Evolutionary conservation across 1,139 yeast species (phyloP), one percentile per base, ranked within the genome.

Genomic region (Hyphopichia burtonii): DNA sequence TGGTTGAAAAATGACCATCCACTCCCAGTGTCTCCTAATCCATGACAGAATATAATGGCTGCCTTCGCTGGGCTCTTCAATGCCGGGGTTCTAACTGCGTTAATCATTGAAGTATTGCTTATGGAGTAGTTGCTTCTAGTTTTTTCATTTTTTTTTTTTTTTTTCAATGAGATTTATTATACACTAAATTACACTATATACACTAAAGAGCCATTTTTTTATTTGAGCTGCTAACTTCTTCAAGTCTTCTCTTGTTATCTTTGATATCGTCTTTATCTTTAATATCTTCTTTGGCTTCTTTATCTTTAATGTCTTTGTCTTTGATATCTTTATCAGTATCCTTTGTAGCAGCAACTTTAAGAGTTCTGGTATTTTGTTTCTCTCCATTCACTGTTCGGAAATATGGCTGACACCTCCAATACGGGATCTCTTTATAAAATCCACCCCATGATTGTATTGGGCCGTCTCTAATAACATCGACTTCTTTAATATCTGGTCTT

Each of bases 401-500:
- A 59, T 88, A 87, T 1, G 99, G 99, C 64, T 93, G 99, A 50
- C 96, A 83, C 53, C 99, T 76, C 98, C 99, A 93, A 62, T 86
- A 91, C 2, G 99, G 99, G n/a, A 93, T 80, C 6, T 74, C 76
- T 59, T 82, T 82, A 61, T 93, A 93, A 16, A 74, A 54, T 1
- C 95, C 96, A 40, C 96, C 96, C 90, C 95, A 86, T 28, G 65
- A 61, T 56, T 85, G 82, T 2, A 59, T 36, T 19, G 71, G 77
- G 0, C 91, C 89, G 14, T 68, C 71, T 0, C 64, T 66, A 0
- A 85, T 72, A 1, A 61, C 64, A 53, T 87, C 96, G 17, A 68
- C 41, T 31, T 66, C 66, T 10, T 63, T 63, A 15, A 76, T 76
- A 19, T 73, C 69, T 17, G 68, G 63, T 18, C 59, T 60, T 11